Evolutionary conservation across 352 stramenopile genomes (phyloP), one percentile per base, ranked within the genome.

Genomic region (Ochromonadaceae sp.): DNA sequence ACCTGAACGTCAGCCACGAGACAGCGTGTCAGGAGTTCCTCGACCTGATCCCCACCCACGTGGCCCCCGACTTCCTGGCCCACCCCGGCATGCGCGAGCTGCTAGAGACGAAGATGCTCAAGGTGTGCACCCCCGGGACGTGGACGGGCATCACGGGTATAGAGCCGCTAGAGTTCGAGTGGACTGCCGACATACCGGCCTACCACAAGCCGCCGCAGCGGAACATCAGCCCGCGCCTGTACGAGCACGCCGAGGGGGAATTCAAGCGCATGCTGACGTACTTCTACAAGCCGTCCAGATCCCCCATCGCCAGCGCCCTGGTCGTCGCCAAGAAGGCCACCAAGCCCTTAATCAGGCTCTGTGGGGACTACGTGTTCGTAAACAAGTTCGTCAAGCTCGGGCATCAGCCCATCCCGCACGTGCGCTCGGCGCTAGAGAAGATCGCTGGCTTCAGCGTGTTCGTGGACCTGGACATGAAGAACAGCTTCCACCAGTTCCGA

Each of bases 251-350:
- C 15, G 38, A 55, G 47, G 22, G 14, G 15, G 47, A 55, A 22
- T 55, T 55, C 47, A 22, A 15, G 17, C 47, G 47, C 15, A n/a
- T 55, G n/a, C 14, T 14, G 14, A 14, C 17, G 12, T 55, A 55
- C 22, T 12, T 55, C 14, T 55, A 12, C 12, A 32, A 12, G 38
- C 22, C 22, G n/a, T n/a, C 17, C 38, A 44, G 15, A n/a, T 59
- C 49, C 39, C 26, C 49, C 12, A 49, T 48, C 12, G 49, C 49
- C 9, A 46, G 7, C 12, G 20, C 28, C n/a, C 22, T 63, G 17
- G 55, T 63, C 2, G 52, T 63, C 42, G 55, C 55, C 36, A 39
- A 39, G 1, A 63, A 63, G 38, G 36, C 55, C 2, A 63, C 55
- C 7, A 4, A 5, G 2, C 36, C 55, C 2, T 63, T 20, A 22